Conservation (phyloP, 2,329 filamentous ascomycete species). For the Pyrenophora seminiperda region DNA sequence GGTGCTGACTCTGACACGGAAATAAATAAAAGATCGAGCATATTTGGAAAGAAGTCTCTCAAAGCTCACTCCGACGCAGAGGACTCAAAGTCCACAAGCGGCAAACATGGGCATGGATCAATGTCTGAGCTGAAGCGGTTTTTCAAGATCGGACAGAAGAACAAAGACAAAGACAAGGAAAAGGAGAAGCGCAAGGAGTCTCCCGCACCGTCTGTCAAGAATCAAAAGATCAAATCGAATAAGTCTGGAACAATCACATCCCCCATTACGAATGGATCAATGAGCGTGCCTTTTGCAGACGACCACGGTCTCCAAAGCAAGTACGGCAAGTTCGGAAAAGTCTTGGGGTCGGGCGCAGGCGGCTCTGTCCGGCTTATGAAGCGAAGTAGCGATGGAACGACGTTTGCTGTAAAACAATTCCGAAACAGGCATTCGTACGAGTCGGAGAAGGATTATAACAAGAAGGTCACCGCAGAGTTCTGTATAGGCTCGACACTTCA, state of each 20-base stretch:
- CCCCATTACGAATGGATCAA: constrained; percentile 37
- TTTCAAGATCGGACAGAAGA: constrained; percentile 74
- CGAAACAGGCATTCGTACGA: constrained; percentile 90
- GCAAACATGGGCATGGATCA: constrained; percentile 66
- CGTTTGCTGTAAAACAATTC: constrained; percentile 98
- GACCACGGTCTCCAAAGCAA: constrained; percentile 89
- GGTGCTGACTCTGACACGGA: constrained; percentile 45
- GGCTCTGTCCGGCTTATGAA: constrained; percentile 95
- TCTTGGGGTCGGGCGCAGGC: constrained; percentile 90
- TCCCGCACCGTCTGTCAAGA: constrained; percentile 64
- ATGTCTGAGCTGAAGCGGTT: constrained; percentile 98
- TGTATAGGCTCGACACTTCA: constrained; percentile 96
- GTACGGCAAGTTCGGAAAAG: constrained; percentile 94
- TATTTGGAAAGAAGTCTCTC: constrained; percentile 59
- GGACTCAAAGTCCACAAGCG: constrained; percentile 30
- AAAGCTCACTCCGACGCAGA: constrained; percentile 53
- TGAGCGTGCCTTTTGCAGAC: constrained; percentile 81
- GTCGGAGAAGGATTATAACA: constrained; percentile 92
- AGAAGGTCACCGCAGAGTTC: constrained; percentile 97
- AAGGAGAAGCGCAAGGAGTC: constrained; percentile 63
- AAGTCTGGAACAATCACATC: constrained; percentile 48
- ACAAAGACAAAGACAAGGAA: constrained; percentile 56
- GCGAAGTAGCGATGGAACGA: constrained; percentile 85
- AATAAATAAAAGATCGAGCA: constrained; percentile 59
- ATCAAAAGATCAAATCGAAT: constrained; percentile 54